Evolutionary conservation across 306 rosid species (phyloP).

Genomic region (Coriaria nepalensis): DNA sequence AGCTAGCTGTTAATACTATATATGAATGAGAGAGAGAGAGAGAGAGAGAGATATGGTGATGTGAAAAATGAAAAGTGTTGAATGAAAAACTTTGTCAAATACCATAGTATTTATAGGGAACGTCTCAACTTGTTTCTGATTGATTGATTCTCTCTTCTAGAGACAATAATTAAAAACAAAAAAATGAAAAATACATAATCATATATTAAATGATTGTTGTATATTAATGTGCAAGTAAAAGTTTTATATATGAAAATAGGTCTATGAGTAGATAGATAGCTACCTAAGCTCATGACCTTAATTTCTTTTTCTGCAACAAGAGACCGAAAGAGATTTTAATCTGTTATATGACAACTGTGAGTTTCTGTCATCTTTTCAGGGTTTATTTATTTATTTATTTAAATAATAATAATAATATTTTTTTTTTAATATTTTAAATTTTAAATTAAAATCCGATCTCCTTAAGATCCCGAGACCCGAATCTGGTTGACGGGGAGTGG

Average conservation of each 20-base stretch:
- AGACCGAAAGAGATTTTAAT: constrained; percentile 28
- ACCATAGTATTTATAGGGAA: constrained; percentile 23
- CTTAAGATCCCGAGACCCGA: constrained; percentile 25
- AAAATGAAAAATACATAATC: constrained; percentile 4
- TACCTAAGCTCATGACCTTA: too few relatives aligned
- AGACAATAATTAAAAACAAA: too few relatives aligned
- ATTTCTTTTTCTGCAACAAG: too few relatives aligned
- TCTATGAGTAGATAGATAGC: too few relatives aligned
- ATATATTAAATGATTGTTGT: too few relatives aligned
- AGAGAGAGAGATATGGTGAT: constrained; percentile 1
- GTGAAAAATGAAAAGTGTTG: constrained; percentile 18
- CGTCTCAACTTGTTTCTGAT: constrained; percentile 17
- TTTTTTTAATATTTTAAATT: too few relatives aligned
- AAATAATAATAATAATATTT: too few relatives aligned
- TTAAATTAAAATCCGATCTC: too few relatives aligned
- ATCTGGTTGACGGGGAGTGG: constrained; percentile 35
- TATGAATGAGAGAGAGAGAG: constrained; percentile 5
- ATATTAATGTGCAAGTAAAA: too few relatives aligned
- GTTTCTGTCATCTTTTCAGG: constrained; percentile 24
- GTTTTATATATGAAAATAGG: too few relatives aligned
- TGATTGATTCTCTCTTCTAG: too few relatives aligned
- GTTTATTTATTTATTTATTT: too few relatives aligned
- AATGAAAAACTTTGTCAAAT: constrained; percentile 29
- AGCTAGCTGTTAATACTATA: constrained; percentile 1
- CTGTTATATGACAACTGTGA: constrained; percentile 41